Evolutionary conservation across 164 flowering plant species (phyloP), one percentile per base, ranked within the genome.

Genomic region (Santalum album): DNA sequence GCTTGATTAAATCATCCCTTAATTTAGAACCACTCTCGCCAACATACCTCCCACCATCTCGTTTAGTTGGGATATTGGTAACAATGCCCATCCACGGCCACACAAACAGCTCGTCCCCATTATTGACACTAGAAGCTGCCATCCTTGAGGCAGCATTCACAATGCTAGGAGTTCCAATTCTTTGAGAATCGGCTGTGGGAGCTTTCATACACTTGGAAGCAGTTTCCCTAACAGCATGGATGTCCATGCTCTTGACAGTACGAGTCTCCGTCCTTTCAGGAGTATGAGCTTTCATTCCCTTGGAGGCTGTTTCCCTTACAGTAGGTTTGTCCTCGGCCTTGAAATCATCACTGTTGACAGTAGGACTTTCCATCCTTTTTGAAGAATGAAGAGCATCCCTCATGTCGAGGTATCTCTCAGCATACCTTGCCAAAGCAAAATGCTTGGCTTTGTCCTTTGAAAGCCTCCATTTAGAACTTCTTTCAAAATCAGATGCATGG

Each of bases 1-100:
- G 55, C 1, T 2, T 23, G 2, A 25, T 25, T 40, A 76, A 67
- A n/a, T 77, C 77, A 12, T 77, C 77, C 53, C 50, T 67, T 2
- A 77, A 45, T 22, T 65, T 75, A 5, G 63, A 32, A 48, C 83
- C 83, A 75, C 86, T 75, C 32, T 70, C 81, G 3, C 75, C 86
- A 18, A 72, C 78, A 64, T 55, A 39, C 25, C 58, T 46, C 15
- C 79, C 83, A 38, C 51, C 54, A n/a, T 69, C 58, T 17, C 16
- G 1, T 29, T 65, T 59, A 22, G 56, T 61, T 18, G 67, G 72
- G n/a, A 81, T 46, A 34, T 83, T 83, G 10, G 78, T 85, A 36
- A 83, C 43, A 24, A 83, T 57, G 0, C 77, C 87, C 70, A 65
- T 64, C 78, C 77, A 74, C 15, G 90, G 90, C 62, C 67, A 75